A percentile compares a stretch with the other conserved stretches of the same genome.
phyloP scores from a whole-genome alignment of 768 basidiomycete species.

The Nidularia pulvinata region DNA sequence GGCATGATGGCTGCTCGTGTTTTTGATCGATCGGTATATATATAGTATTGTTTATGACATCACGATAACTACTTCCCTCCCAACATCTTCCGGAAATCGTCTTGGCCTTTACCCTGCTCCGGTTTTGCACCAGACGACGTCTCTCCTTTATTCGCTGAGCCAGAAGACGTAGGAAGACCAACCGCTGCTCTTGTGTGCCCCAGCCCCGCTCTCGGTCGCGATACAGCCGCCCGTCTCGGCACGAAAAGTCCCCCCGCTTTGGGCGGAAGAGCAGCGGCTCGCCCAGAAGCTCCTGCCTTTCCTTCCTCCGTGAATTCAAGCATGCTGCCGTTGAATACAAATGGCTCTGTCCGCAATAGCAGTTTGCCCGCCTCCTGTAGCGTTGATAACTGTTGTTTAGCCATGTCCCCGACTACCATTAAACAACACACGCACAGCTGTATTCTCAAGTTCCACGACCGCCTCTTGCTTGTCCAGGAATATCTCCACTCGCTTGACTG shows the following conservation, averaged over 20 bases:
- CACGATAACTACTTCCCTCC: constrained; percentile 9
- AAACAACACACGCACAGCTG: constrained; percentile 45
- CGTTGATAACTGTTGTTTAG: background rate
- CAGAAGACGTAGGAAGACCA: constrained; percentile 10
- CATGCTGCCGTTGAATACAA: constrained; percentile 63
- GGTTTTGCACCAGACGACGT: constrained; percentile 11
- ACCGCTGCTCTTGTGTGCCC: constrained; percentile 51
- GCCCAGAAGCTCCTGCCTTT: constrained; percentile 23
- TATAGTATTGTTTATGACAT: too few species aligned
- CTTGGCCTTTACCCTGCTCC: constrained; percentile 55
- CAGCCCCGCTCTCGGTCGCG: constrained; percentile 72
- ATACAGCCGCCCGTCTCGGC: constrained; percentile 57
- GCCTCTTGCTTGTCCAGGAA: constrained; percentile 63
- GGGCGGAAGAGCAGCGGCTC: constrained; percentile 28
- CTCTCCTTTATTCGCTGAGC: constrained; percentile 9
- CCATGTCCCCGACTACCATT: background rate
- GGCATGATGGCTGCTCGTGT: too few species aligned
- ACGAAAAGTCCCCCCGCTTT: constrained; percentile 57
- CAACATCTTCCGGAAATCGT: constrained; percentile 88
- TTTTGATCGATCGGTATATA: too few species aligned
- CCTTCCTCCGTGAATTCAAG: constrained; percentile 63
- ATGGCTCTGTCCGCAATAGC: constrained; percentile 67
- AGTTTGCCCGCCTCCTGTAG: constrained; percentile 82
- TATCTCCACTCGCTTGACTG: constrained; percentile 75
- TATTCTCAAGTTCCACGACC: constrained; percentile 62